Evolutionary conservation across 2,329 filamentous ascomycete genomes (phyloP), one percentile per base, ranked within the genome.

Genomic region (Diplodia scrobiculata): DNA sequence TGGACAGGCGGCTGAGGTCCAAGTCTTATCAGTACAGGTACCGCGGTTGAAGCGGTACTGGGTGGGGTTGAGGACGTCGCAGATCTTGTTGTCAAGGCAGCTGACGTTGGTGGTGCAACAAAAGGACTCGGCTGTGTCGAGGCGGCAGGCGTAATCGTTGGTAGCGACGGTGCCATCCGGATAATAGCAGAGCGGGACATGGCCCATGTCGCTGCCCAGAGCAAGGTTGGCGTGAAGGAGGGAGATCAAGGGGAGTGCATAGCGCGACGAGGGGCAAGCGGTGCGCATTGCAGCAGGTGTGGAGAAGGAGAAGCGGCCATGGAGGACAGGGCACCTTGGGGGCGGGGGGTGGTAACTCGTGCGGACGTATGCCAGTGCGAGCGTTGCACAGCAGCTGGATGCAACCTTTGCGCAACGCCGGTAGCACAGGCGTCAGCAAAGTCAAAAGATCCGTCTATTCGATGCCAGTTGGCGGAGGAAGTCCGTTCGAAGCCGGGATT

Each of bases 1-100:
- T 4, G 63, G 63, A 38, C 63, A 65, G 52, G 32, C 63, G 19
- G 34, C 19, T 14, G 63, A 59, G 11, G 51, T 50, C 63, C 52
- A 65, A 3, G 63, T 65, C 63, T 65, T 65, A n/a, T 59, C 63
- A 3, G 52, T 65, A 13, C 63, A 65, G 27, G 63, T 65, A 4
- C 52, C 63, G n/a, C 52, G 63, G 19, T 65, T 65, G 63, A 27
- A 65, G 5, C 38, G 25, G 32, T 65, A 65, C n/a, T 59, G 36
- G 19, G 52, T 55, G 9, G 53, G 52, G 14, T 34, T 21, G 10
- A 58, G 32, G 13, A 47, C 38, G 13, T 50, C 52, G 63, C 52
- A 65, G n/a, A 65, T 51, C 21, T 65, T 65, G 52, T 65, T 65
- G 29, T 65, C 41, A 17, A 65, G 41, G 41, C 63, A 65, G 14